Conservation (phyloP, 192 early-diverging fungal species). For the Coemansia asiatica region DNA sequence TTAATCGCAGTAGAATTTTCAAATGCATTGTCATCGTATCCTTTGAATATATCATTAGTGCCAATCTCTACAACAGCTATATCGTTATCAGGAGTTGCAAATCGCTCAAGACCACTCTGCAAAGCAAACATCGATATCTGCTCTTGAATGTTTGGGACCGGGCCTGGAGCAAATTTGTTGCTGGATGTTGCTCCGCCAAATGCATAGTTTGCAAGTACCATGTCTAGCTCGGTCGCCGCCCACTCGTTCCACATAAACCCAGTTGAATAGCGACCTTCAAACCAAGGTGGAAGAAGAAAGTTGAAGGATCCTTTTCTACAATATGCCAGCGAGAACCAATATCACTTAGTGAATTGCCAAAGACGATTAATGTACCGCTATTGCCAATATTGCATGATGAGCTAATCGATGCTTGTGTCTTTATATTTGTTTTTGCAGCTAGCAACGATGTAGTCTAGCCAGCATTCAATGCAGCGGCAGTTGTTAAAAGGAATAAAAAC, state of each 20-base stretch:
- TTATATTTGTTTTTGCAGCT: too few species aligned
- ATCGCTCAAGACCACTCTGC: not conserved
- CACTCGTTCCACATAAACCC: conserved; percentile 21
- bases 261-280: conserved; percentile 14
- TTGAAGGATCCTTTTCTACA: not conserved
- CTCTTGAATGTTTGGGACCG: conserved; percentile 9
- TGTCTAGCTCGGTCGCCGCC: conserved; percentile 7
- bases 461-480: too few species aligned
- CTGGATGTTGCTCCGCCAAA: conserved; percentile 15
- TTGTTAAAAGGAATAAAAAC: too few species aligned
- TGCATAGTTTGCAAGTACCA: conserved; percentile 14
- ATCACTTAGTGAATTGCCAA: conserved; percentile 15
- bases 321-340: conserved; percentile 13
- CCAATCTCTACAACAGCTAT: conserved; percentile 14
- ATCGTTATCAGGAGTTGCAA: not conserved
- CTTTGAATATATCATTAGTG: conserved; percentile 11
- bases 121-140: conserved; percentile 1
- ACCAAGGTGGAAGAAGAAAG: conserved; percentile 8
- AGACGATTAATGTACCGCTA: not conserved
- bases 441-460: too few species aligned
- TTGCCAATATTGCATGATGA: not conserved
- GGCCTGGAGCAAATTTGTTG: conserved; percentile 10
- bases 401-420: not conserved
- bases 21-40: not conserved
- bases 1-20: not conserved